Evolutionary conservation across 192 early-diverging fungal species (phyloP), one percentile per base, ranked within the genome.

Genomic region (Coemansia aciculifera): DNA sequence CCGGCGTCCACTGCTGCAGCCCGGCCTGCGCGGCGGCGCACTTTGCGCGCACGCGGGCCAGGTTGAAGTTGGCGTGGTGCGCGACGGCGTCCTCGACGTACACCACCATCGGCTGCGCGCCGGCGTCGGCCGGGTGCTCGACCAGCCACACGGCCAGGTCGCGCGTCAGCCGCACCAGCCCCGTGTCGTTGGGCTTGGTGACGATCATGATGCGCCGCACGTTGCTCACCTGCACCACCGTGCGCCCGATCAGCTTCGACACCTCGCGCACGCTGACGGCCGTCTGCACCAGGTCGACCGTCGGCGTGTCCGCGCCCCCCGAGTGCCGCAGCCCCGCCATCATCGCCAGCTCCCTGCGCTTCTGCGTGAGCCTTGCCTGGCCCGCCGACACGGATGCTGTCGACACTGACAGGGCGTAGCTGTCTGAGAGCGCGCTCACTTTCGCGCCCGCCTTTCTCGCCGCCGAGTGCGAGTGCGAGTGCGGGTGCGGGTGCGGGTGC

Each of bases 1-100:
- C 89, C 0, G 86, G 75, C 7, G 85, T 92, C 95, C 94, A 95
- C 64, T 89, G 90, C 60, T 84, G 80, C 31, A 93, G 69, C 51
- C 85, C 81, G 3, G 87, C 84, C 8, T 72, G 64, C 12, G 76
- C 64, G 2, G 63, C 69, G 31, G 78, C 85, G 54, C 73, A 71
- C 66, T 72, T 84, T 56, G 71, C 68, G 36, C 75, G 67, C 36
- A 87, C 65, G 13, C 79, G 78, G 52, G 77, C 64, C 62, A 86
- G 81, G 43, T 82, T 81, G 65, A 93, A 93, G 36, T 79, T 79
- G 60, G 84, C 75, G 12, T 84, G 79, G 40, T 72, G 64, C 59
- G 88, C 86, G 6, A 93, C 65, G 38, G 80, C 79, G 59, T 89
- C 86, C 34, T 93, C 90, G 4, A 93, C 86, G 67, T 83, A 91